These are phyloP conservation scores for Neurospora sp. DNA, from an alignment of 495 filamentous ascomycete genomes.

Conservation along the genomic window DNA sequence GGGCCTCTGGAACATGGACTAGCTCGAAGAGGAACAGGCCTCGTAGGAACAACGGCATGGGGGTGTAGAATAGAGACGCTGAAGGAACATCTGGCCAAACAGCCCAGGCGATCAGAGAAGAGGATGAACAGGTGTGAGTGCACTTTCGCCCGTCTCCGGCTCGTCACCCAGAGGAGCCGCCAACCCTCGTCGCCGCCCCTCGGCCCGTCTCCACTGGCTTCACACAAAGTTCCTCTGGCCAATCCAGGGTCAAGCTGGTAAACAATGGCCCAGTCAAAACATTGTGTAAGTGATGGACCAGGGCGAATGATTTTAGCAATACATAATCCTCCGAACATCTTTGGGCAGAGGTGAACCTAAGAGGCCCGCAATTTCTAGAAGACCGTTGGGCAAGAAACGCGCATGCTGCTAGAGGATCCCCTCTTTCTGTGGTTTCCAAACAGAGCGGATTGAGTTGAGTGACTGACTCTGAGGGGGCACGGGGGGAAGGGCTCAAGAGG, in stretches of 20 bases:
- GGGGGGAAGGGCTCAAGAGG: constrained; percentile 16
- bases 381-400: constrained; percentile 37
- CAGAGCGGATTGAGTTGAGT: background rate
- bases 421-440: background rate
- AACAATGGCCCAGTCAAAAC: constrained; percentile 13
- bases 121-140: constrained; percentile 6
- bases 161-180: background rate
- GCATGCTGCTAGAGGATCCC: constrained; percentile 21
- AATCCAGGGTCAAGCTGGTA: constrained; percentile 18
- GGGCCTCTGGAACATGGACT: constrained; percentile 1
- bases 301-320: constrained; percentile 35
- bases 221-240: constrained; percentile 8
- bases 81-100: constrained; percentile 16
- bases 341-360: constrained; percentile 3
- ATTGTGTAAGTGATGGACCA: constrained; percentile 19
- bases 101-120: constrained; percentile 12
- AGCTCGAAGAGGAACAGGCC: constrained; percentile 11
- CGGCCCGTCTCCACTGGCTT: constrained; percentile 5
- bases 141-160: background rate
- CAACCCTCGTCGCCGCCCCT: constrained; percentile 6
- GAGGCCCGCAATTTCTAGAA: constrained; percentile 36
- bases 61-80: constrained; percentile 13
- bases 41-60: constrained; percentile 3
- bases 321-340: constrained; percentile 32
- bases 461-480: constrained; percentile 14